phyloP scores from a whole-genome alignment of 805 yeast genomes.

The Lipomyces chichibuensis region DNA sequence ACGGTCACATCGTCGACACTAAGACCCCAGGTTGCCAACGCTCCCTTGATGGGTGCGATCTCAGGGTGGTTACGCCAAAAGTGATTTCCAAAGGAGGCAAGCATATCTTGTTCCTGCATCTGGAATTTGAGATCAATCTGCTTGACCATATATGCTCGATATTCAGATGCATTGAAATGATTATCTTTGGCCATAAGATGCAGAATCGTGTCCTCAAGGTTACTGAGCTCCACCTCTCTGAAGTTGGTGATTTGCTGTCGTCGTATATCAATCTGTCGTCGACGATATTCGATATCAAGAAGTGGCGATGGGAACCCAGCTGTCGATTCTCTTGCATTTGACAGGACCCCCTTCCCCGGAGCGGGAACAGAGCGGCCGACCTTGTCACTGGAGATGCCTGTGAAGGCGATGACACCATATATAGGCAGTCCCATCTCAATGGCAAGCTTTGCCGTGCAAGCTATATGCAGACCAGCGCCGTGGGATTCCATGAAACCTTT shows the following conservation, averaged over 20 bases:
- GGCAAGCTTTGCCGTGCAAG: slow-evolving; percentile 93
- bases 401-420: slow-evolving; percentile 87
- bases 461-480: slow-evolving; percentile 96
- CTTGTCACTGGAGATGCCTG: slow-evolving; percentile 96
- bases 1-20: slow-evolving; percentile 92
- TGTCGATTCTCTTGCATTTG: slow-evolving; percentile 91
- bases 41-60: slow-evolving; percentile 94
- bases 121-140: slow-evolving; percentile 81
- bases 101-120: slow-evolving; percentile 83
- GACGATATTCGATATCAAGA: slow-evolving; percentile 87
- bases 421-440: slow-evolving; percentile 98
- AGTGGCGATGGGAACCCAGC: slow-evolving; percentile 75
- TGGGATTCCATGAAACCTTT: slow-evolving; percentile 98
- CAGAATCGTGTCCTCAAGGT: slow-evolving; percentile 69
- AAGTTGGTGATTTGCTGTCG: slow-evolving; percentile 74
- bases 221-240: slow-evolving; percentile 77
- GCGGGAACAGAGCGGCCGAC: slow-evolving; percentile 99
- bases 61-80: slow-evolving; percentile 88
- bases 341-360: slow-evolving; percentile 98
- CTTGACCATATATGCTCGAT: slow-evolving; percentile 78
- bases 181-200: slow-evolving; percentile 53
- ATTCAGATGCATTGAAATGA: slow-evolving; percentile 52
- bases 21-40: slow-evolving; percentile 88
- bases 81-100: slow-evolving; percentile 91
- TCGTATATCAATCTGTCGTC: slow-evolving; percentile 83